Evolutionary conservation across 2,329 filamentous ascomycete species (phyloP).

Genomic region (Colletotrichum melonis): DNA sequence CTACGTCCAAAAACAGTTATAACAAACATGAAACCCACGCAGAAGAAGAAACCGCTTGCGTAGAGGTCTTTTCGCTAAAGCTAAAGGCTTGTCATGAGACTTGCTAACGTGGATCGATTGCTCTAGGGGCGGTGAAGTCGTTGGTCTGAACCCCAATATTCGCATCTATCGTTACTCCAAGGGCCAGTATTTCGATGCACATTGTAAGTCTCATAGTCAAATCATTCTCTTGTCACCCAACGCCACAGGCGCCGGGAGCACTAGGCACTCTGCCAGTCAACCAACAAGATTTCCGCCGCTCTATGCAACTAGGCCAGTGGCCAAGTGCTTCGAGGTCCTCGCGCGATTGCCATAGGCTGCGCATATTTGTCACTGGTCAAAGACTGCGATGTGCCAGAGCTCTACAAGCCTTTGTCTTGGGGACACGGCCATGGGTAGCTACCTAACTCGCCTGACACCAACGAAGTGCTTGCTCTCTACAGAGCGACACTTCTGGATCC

Average conservation of each 20-base stretch:
- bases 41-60: conserved; percentile 14
- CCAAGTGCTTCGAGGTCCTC: not conserved
- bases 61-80: not conserved
- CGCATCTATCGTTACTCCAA: conserved; percentile 87
- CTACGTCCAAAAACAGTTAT: not conserved
- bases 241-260: conserved; percentile 14
- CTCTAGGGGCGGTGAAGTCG: conserved; percentile 81
- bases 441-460: not conserved
- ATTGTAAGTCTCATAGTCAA: conserved; percentile 70
- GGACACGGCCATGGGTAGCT: too few relatives aligned
- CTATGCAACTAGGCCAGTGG: not conserved
- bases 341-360: conserved; percentile 1
- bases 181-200: conserved; percentile 91
- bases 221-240: conserved; percentile 29
- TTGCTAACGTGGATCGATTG: conserved; percentile 10
- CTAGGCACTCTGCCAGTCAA: not conserved
- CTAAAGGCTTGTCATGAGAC: not conserved
- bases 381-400: not conserved
- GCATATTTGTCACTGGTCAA: conserved; percentile 9
- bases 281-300: not conserved
- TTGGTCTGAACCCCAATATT: conserved; percentile 91
- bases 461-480: not conserved
- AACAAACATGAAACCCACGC: conserved; percentile 15
- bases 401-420: not conserved
- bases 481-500: not conserved